Evolutionary conservation across 2,329 filamentous ascomycete genomes (phyloP), one percentile per base, ranked within the genome.

Genomic region (Neofusicoccum sp.): DNA sequence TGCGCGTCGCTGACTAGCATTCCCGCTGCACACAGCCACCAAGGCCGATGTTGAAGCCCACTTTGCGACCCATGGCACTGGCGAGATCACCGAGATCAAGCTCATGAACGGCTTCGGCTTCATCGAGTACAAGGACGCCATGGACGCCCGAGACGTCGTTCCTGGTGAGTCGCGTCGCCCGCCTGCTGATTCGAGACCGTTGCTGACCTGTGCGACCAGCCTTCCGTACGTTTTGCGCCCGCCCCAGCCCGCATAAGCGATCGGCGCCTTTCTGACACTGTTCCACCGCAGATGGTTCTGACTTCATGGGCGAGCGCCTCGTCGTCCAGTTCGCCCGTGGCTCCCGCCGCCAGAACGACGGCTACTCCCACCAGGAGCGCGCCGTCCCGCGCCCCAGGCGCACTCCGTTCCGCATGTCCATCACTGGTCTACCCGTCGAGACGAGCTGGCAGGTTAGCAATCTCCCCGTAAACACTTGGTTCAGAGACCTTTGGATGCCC

Each of bases 361-460:
- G 86, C 75, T 81, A 82, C 70, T 81, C 82, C 64, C 81, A 83
- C 62, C 78, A 83, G 70, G 87, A 89, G 72, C 86, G 87, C 68
- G 83, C 83, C 67, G 82, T 85, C 71, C 88, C 88, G 67, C 90
- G 95, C 73, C 95, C 95, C 66, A 89, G 95, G 74, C 92, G 95
- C 77, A 99, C 95, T 68, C 88, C 92, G 68, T 92, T 93, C 79
- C 90, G 95, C 77, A 98, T 99, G 95, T 89, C 93, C 78, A 96
- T 99, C 74, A 90, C 90, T 82, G 93, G 93, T 82, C 91, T 99
- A 79, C 93, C 93, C 76, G 88, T 86, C 81, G 93, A 98, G 84
- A 99, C 95, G 84, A 97, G 93, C 87, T 99, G 95, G 95, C 95
- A 99, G 95, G 95, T 99, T 89, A 95, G 95, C 90, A 82, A 76